These are phyloP conservation scores for Acrocalymma vagum DNA, from an alignment of 2,329 filamentous ascomycete species.

Conservation along the genomic window DNA sequence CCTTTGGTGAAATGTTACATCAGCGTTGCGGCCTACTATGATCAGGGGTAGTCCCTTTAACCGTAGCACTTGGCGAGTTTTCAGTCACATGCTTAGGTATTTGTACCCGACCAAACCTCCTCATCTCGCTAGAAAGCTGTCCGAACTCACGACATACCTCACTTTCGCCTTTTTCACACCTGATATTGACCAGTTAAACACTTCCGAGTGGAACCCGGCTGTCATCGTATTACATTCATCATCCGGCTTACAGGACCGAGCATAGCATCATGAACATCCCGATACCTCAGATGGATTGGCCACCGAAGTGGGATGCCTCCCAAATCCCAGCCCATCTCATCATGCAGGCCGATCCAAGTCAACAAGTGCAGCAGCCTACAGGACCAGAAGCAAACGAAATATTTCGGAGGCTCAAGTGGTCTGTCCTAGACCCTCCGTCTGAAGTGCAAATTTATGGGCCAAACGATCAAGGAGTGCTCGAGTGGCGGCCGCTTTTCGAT, in stretches of 20 bases:
- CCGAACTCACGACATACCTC: too few relatives aligned
- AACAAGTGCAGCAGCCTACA: neutral
- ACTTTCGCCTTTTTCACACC: too few relatives aligned
- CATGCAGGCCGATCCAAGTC: neutral
- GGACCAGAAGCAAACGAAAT: slow-evolving; percentile 4
- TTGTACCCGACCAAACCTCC: too few relatives aligned
- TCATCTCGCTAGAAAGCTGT: too few relatives aligned
- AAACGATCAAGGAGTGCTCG: slow-evolving; percentile 2
- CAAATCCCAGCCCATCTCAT: slow-evolving; percentile 5
- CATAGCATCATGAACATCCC: slow-evolving; percentile 2
- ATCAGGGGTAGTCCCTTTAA: too few relatives aligned
- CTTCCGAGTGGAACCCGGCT: too few relatives aligned
- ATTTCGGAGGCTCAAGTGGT: slow-evolving; percentile 11
- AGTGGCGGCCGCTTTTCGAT: slow-evolving; percentile 2
- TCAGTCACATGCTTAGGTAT: too few relatives aligned
- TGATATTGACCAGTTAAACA: too few relatives aligned
- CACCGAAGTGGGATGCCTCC: slow-evolving; percentile 2
- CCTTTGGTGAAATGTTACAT: too few relatives aligned
- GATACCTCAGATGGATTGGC: slow-evolving; percentile 7
- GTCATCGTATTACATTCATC: too few relatives aligned
- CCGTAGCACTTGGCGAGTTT: too few relatives aligned
- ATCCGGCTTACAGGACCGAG: slow-evolving; percentile 1
- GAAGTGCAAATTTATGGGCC: slow-evolving; percentile 4
- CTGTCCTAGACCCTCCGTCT: slow-evolving; percentile 7
- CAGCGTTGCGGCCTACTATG: too few relatives aligned